Percentiles rank a stretch among this genome's conserved stretches.
phyloP scores from a whole-genome alignment of 1,284 basidiomycete genomes.

The Inonotus obliquus region DNA sequence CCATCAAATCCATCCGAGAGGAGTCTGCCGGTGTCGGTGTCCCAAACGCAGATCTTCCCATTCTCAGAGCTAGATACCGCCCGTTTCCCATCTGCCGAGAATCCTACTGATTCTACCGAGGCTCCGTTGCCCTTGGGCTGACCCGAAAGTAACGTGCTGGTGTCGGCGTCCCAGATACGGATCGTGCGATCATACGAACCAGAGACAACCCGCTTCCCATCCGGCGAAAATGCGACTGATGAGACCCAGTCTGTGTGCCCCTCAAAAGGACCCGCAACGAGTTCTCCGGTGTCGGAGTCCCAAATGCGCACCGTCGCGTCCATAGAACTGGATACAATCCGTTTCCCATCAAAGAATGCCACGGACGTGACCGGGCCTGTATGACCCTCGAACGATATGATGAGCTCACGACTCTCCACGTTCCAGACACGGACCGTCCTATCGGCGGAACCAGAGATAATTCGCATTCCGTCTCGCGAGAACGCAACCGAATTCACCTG shows the following conservation, averaged over 20 bases:
- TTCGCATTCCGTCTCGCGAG: too few species aligned
- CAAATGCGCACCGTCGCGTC: constrained; percentile 13
- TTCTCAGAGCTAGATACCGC: constrained; percentile 14
- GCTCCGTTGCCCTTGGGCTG: background rate
- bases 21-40: constrained; percentile 1
- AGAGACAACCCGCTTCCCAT: too few species aligned
- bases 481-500: too few species aligned
- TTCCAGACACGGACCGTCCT: too few species aligned
- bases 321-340: background rate
- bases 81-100: constrained; percentile 6
- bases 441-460: too few species aligned
- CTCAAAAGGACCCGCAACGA: too few species aligned
- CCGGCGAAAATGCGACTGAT: too few species aligned
- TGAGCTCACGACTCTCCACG: too few species aligned
- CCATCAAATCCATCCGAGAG: constrained; percentile 4
- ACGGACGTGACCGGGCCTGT: background rate
- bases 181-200: too few species aligned
- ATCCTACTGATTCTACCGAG: background rate
- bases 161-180: too few species aligned
- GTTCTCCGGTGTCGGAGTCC: constrained; percentile 19
- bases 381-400: too few species aligned
- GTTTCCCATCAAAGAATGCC: background rate
- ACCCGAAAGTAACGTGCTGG: background rate
- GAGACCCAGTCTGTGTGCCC: too few species aligned
- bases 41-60: constrained; percentile 13